Percentiles rank a stretch among this genome's conserved stretches.
Conservation (phyloP, 2,329 filamentous ascomycete genomes). For the Neofusicoccum sp. region DNA sequence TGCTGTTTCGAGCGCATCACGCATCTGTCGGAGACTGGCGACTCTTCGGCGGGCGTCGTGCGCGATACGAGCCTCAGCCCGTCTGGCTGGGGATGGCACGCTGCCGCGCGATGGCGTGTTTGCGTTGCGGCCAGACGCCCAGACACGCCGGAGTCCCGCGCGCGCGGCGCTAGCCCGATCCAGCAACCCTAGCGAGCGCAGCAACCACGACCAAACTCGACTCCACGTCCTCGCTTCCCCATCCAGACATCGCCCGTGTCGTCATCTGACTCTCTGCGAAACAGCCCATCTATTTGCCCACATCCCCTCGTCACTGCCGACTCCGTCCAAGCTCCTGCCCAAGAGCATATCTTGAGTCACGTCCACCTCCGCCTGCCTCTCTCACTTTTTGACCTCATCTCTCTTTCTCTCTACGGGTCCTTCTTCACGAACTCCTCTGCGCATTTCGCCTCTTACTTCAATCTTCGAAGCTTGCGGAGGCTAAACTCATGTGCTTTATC, state of each 20-base stretch:
- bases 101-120: background rate
- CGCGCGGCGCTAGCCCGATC: background rate
- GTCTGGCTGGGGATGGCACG: background rate
- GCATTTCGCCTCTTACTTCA: no score
- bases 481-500: no score
- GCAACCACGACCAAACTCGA: background rate
- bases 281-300: background rate
- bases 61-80: background rate
- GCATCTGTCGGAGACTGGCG: constrained; percentile 4
- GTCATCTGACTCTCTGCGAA: background rate
- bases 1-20: background rate
- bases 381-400: no score
- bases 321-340: no score
- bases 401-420: no score
- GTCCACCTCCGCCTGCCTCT: no score
- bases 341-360: no score
- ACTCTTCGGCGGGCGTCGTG: background rate
- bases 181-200: background rate
- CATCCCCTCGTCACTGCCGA: background rate
- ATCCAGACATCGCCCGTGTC: background rate
- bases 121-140: background rate
- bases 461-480: no score
- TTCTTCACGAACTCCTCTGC: no score
- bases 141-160: background rate
- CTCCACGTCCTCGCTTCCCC: background rate